Conservation (phyloP, 2,329 filamentous ascomycete genomes). For the Dothistroma pini region DNA sequence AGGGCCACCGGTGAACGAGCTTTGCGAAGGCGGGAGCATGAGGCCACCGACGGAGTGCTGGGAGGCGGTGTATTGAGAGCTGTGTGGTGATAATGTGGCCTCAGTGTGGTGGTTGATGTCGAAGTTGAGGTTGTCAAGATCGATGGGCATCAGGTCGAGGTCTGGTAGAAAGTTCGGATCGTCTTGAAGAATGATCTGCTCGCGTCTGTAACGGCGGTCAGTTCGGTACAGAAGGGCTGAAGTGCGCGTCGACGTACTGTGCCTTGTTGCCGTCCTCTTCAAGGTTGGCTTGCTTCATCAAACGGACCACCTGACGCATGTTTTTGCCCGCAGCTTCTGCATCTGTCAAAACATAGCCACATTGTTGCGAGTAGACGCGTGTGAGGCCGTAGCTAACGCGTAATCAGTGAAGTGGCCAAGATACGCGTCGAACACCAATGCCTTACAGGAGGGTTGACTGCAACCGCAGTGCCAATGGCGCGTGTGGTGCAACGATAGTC, state of each 20-base stretch:
- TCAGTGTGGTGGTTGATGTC: slow-evolving; percentile 44
- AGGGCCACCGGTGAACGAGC: slow-evolving; percentile 39
- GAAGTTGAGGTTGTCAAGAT: slow-evolving; percentile 44
- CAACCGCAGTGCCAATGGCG: slow-evolving; percentile 83
- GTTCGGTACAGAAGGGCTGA: neutral
- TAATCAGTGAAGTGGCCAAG: slow-evolving; percentile 7
- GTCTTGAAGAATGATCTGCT: slow-evolving; percentile 73
- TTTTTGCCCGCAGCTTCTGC: slow-evolving; percentile 69
- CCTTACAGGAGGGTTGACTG: slow-evolving; percentile 79
- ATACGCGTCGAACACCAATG: neutral
- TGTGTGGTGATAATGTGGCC: slow-evolving; percentile 39
- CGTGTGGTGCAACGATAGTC: slow-evolving; percentile 77
- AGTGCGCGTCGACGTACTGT: slow-evolving; percentile 52
- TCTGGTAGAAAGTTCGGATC: slow-evolving; percentile 77
- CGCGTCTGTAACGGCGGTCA: slow-evolving; percentile 51
- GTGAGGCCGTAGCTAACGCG: slow-evolving; percentile 66
- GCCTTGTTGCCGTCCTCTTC: slow-evolving; percentile 64
- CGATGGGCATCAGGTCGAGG: slow-evolving; percentile 57
- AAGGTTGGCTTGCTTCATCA: slow-evolving; percentile 56
- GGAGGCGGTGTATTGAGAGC: slow-evolving; percentile 23
- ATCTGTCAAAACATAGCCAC: slow-evolving; percentile 77
- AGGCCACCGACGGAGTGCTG: slow-evolving; percentile 40
- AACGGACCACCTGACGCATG: slow-evolving; percentile 65
- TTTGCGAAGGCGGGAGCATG: slow-evolving; percentile 42
- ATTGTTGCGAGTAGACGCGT: slow-evolving; percentile 83